Conservation (phyloP, 257 asterid species). For the Jaltomata sinuosa region DNA sequence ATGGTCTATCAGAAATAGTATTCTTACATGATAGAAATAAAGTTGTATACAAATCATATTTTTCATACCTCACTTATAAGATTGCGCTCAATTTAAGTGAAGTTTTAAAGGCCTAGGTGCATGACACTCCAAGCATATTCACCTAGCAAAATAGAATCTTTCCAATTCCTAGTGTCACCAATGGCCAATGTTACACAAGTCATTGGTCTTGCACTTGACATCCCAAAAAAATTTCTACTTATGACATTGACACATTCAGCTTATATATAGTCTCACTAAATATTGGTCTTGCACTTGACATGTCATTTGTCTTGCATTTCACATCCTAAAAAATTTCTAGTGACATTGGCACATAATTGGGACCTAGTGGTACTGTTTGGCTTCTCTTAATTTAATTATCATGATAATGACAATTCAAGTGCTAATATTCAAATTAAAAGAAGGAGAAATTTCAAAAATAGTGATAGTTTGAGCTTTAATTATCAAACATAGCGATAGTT, state of each 20-base stretch:
- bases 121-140: neutral
- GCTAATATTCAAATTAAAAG: no score
- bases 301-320: neutral
- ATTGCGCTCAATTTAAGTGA: no score
- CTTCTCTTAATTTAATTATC: neutral
- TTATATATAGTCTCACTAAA: neutral
- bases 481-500: no score
- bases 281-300: neutral
- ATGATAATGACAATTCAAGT: neutral
- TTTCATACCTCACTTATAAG: no score
- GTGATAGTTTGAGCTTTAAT: no score
- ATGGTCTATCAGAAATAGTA: no score
- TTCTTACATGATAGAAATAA: no score
- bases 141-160: neutral
- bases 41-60: no score
- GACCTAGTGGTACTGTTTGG: neutral
- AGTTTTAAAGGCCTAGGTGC: neutral
- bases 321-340: neutral
- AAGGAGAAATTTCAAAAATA: no score
- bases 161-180: neutral
- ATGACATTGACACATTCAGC: neutral
- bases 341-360: neutral
- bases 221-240: neutral
- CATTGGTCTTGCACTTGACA: neutral
- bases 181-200: neutral